phyloP scores from a whole-genome alignment of 192 early-diverging fungal species.

The Dissophora ornata region DNA sequence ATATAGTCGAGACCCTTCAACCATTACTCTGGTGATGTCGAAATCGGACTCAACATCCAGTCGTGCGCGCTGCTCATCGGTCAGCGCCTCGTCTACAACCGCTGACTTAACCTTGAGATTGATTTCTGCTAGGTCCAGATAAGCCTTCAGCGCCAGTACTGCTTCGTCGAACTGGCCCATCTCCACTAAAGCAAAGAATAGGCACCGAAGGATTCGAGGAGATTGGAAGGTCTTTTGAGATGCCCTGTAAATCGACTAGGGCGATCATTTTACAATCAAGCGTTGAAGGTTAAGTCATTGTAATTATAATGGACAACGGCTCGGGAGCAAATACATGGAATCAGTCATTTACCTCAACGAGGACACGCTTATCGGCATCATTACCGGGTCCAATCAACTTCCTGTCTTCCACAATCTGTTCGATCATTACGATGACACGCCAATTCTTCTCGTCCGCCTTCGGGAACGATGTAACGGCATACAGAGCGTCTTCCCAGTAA shows the following conservation, averaged over 20 bases:
- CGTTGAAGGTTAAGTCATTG: neutral
- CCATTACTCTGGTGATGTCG: conserved; percentile 31
- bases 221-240: conserved; percentile 78
- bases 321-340: too few species aligned
- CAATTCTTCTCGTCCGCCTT: conserved; percentile 68
- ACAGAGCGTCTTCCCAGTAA: conserved; percentile 71
- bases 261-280: conserved; percentile 53
- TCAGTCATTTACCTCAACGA: conserved; percentile 65
- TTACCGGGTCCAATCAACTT: conserved; percentile 62
- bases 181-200: conserved; percentile 64
- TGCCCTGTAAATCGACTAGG: conserved; percentile 69
- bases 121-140: conserved; percentile 64
- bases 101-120: conserved; percentile 44
- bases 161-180: conserved; percentile 83
- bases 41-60: conserved; percentile 37
- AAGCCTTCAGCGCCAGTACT: conserved; percentile 70
- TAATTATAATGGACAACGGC: too few species aligned
- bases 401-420: conserved; percentile 71
- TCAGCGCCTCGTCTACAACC: conserved; percentile 5
- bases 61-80: conserved; percentile 29
- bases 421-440: conserved; percentile 69
- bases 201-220: conserved; percentile 71
- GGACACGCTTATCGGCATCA: conserved; percentile 62
- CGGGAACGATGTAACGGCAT: conserved; percentile 66
- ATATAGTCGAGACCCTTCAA: conserved; percentile 41